phyloP scores from a whole-genome alignment of 2,329 filamentous ascomycete genomes.

The Apiospora phragmitis region DNA sequence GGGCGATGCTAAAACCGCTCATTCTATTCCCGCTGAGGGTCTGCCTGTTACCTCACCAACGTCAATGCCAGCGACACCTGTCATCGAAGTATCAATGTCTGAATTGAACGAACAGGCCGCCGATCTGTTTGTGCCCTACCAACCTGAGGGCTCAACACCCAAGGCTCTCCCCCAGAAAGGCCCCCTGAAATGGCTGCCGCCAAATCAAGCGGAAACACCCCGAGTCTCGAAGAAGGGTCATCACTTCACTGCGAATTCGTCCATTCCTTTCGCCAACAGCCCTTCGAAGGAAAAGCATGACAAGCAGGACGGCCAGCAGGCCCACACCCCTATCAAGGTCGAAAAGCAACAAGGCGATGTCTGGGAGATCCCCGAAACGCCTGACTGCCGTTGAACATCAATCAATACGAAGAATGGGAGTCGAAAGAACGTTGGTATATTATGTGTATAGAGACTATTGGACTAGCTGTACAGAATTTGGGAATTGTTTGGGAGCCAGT shows the following conservation, averaged over 20 bases:
- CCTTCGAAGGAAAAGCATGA: background rate
- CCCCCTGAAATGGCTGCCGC: constrained; percentile 27
- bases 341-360: constrained; percentile 11
- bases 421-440: background rate
- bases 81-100: background rate
- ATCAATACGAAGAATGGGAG: background rate
- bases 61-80: background rate
- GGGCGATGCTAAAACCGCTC: too few relatives aligned
- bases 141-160: constrained; percentile 53
- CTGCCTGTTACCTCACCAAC: background rate
- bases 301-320: background rate
- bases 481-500: background rate
- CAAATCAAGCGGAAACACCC: constrained; percentile 19
- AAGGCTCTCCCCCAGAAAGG: constrained; percentile 32
- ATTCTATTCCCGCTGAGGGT: too few relatives aligned
- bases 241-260: constrained; percentile 1
- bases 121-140: constrained; percentile 54
- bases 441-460: background rate
- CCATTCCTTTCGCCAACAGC: background rate
- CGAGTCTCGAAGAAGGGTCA: background rate
- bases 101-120: constrained; percentile 15
- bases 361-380: constrained; percentile 21
- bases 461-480: background rate
- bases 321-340: constrained; percentile 4
- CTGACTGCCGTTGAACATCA: background rate